Evolutionary conservation across 2,329 filamentous ascomycete genomes (phyloP).

Genomic region (Fusarium veterinarium): DNA sequence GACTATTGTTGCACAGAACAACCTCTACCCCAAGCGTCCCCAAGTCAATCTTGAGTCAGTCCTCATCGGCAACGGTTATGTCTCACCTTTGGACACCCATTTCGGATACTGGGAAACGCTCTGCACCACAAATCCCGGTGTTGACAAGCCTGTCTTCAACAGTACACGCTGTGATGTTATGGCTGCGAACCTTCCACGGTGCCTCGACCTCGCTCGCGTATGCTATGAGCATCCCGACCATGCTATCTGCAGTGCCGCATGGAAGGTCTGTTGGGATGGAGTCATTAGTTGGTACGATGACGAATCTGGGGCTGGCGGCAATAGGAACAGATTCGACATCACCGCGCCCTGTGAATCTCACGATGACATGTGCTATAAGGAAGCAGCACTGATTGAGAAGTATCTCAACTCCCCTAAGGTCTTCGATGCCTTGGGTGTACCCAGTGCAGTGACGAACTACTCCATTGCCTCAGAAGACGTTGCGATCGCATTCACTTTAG

Average conservation of each 20-base stretch:
- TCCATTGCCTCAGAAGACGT: background rate
- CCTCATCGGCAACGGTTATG: slow-evolving; percentile 36
- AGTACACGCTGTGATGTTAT: slow-evolving; percentile 28
- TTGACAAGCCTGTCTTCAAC: slow-evolving; percentile 28
- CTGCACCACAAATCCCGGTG: slow-evolving; percentile 33
- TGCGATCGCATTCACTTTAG: background rate
- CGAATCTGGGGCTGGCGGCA: background rate
- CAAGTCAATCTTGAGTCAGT: slow-evolving; percentile 26
- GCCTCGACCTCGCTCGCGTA: slow-evolving; percentile 24
- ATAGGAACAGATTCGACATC: slow-evolving; percentile 22
- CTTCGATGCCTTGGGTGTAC: slow-evolving; percentile 10
- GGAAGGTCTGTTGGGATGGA: background rate
- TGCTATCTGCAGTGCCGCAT: slow-evolving; percentile 1
- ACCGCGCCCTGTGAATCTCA: slow-evolving; percentile 1
- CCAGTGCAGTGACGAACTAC: background rate
- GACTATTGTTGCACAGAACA: slow-evolving; percentile 38
- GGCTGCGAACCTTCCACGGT: slow-evolving; percentile 33
- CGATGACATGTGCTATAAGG: slow-evolving; percentile 19
- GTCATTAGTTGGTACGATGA: slow-evolving; percentile 9
- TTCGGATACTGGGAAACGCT: slow-evolving; percentile 40
- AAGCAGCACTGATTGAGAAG: slow-evolving; percentile 1
- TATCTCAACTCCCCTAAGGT: slow-evolving; percentile 6
- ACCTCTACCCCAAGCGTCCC: slow-evolving; percentile 15
- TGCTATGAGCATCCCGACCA: slow-evolving; percentile 37
- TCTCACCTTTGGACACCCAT: slow-evolving; percentile 31